Conservation (phyloP, 805 yeast species). For the Yamadazyma sp. region DNA sequence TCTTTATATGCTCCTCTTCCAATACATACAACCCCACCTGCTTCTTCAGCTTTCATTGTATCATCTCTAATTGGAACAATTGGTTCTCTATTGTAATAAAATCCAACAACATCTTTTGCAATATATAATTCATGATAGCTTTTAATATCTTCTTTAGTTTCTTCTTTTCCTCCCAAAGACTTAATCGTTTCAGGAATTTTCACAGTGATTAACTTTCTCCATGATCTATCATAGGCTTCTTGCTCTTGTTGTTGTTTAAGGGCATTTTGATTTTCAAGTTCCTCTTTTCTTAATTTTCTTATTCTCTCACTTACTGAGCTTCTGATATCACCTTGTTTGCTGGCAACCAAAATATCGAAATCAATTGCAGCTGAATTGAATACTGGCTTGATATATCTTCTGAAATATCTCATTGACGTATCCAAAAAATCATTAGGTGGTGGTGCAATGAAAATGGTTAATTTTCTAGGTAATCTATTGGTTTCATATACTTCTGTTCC, state of each 20-base stretch:
- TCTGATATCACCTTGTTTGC: conserved; percentile 88
- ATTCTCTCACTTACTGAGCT: conserved; percentile 77
- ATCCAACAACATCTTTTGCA: conserved; percentile 53
- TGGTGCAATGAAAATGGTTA: conserved; percentile 88
- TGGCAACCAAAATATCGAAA: conserved; percentile 71
- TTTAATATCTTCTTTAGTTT: conserved; percentile 17
- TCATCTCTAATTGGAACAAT: conserved; percentile 46
- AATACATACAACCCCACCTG: conserved; percentile 86
- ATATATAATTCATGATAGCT: conserved; percentile 31
- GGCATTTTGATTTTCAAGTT: conserved; percentile 5
- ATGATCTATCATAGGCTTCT: conserved; percentile 19
- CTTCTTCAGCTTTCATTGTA: conserved; percentile 38
- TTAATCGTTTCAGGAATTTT: conserved; percentile 12
- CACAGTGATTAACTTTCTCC: conserved; percentile 25
- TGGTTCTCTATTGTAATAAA: conserved; percentile 38
- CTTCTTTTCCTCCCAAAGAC: conserved; percentile 8
- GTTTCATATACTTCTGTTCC: conserved; percentile 46
- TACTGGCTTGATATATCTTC: conserved; percentile 80
- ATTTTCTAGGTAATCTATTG: conserved; percentile 62
- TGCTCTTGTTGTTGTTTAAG: conserved; percentile 4
- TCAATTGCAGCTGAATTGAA: conserved; percentile 82
- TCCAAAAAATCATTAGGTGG: conserved; percentile 91
- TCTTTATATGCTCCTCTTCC: conserved; percentile 98
- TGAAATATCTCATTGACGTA: conserved; percentile 67
- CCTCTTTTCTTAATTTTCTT: conserved; percentile 58